A percentile compares a stretch with the other conserved stretches of the same genome.
These are phyloP conservation scores for Coprinopsis sp. DNA, from an alignment of 768 basidiomycete species.

Conservation along the genomic window DNA sequence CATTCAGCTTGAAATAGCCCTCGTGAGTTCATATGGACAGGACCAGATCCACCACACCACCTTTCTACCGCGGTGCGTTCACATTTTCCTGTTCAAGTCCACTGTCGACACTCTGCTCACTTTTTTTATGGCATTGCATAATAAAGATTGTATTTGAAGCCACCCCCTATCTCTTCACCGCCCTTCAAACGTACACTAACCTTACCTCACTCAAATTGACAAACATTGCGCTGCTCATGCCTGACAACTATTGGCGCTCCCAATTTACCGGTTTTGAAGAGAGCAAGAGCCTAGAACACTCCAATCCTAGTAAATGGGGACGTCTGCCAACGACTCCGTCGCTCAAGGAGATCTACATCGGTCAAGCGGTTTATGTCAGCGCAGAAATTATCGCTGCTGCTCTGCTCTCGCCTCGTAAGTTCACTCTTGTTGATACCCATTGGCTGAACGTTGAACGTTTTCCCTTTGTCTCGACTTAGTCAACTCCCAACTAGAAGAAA, in stretches of 20 bases:
- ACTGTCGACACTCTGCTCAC: no score
- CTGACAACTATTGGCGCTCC: slow-evolving; percentile 11
- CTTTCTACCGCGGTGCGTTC: slow-evolving; percentile 61
- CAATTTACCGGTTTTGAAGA: no score
- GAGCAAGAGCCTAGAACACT: no score
- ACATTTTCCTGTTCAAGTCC: no score
- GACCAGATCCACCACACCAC: slow-evolving; percentile 57
- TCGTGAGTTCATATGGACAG: slow-evolving; percentile 49
- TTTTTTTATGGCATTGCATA: no score
- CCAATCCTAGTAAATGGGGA: not conserved
- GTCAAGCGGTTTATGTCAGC: slow-evolving; percentile 45
- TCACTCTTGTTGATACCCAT: not conserved
- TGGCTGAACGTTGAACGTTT: no score
- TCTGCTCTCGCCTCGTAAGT: slow-evolving; percentile 7
- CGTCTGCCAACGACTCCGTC: slow-evolving; percentile 30
- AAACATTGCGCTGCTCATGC: slow-evolving; percentile 28
- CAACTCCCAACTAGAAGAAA: slow-evolving; percentile 21
- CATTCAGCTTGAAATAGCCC: slow-evolving; percentile 29
- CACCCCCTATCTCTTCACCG: slow-evolving; percentile 33
- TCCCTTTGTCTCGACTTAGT: no score
- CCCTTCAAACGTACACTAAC: slow-evolving; percentile 37
- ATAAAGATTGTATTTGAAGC: slow-evolving; percentile 43
- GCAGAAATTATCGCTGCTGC: slow-evolving; percentile 35
- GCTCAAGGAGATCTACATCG: slow-evolving; percentile 41
- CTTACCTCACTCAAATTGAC: slow-evolving; percentile 44